Conservation (phyloP, 495 filamentous ascomycete species). For the Amorphotheca resinae region DNA sequence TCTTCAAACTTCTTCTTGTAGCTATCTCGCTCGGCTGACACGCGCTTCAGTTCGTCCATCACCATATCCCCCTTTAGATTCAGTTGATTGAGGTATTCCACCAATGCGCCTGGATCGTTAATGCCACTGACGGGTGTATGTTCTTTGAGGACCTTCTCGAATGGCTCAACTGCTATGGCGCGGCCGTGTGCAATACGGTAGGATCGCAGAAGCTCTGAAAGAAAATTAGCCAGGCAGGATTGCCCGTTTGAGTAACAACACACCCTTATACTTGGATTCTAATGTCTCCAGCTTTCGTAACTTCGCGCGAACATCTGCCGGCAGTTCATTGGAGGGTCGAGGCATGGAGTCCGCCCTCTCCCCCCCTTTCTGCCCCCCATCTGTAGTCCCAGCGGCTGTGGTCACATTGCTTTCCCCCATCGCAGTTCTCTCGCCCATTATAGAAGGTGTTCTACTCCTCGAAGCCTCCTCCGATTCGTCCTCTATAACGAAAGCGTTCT, state of each 20-base stretch:
- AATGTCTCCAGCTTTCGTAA: conserved; percentile 72
- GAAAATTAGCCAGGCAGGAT: conserved; percentile 2
- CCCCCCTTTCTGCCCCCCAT: conserved; percentile 16
- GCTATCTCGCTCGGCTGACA: conserved; percentile 68
- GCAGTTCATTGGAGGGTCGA: conserved; percentile 37
- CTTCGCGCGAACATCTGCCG: conserved; percentile 57
- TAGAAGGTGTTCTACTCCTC: conserved; percentile 40
- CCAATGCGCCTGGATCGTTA: conserved; percentile 66
- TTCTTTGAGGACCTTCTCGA: conserved; percentile 81
- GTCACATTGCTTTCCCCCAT: conserved; percentile 21
- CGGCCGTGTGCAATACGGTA: conserved; percentile 84
- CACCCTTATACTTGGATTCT: conserved; percentile 80
- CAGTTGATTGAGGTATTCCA: conserved; percentile 89
- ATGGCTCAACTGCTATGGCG: conserved; percentile 74
- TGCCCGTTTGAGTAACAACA: conserved; percentile 9
- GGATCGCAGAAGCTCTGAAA: conserved; percentile 73
- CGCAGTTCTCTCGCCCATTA: conserved; percentile 20
- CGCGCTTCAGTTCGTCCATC: conserved; percentile 81
- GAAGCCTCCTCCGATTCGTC: conserved; percentile 52
- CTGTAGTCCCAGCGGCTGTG: conserved; percentile 22
- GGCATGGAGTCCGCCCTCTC: conserved; percentile 2
- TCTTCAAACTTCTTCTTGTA: conserved; percentile 64
- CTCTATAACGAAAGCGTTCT: conserved; percentile 69
- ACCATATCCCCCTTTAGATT: conserved; percentile 80
- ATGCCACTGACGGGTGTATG: conserved; percentile 86